Percentiles rank a stretch among this genome's conserved stretches.
These are phyloP conservation scores for Casuarina glauca DNA, from an alignment of 306 rosid genomes.

Conservation along the genomic window DNA sequence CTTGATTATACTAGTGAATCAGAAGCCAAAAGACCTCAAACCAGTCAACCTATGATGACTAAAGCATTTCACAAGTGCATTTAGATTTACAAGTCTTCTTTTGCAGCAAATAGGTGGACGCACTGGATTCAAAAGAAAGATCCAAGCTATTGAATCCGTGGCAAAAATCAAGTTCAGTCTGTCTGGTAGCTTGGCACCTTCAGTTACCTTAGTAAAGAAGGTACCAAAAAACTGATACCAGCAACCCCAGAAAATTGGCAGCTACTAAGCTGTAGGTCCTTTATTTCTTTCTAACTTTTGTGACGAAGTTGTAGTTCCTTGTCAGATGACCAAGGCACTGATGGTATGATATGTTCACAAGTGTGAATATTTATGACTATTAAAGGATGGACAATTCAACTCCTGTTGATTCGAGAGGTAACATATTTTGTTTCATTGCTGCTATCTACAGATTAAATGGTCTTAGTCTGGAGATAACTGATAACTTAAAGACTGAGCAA, in stretches of 20 bases:
- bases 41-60: background rate
- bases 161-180: background rate
- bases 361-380: background rate
- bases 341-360: background rate
- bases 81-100: background rate
- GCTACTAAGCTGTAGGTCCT: background rate
- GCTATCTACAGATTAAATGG: background rate
- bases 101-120: background rate
- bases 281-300: background rate
- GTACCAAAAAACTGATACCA: background rate
- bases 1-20: background rate
- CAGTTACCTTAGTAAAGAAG: background rate
- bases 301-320: background rate
- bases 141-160: background rate
- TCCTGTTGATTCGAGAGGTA: background rate
- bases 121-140: background rate
- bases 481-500: background rate
- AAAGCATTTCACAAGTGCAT: background rate
- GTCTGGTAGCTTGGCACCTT: background rate
- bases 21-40: conserved; percentile 3
- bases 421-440: conserved; percentile 1
- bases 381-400: background rate
- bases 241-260: background rate
- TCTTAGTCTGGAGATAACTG: background rate
- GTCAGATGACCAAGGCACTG: background rate